These are phyloP conservation scores for Aspergillus spinulosporus DNA, from an alignment of 2,329 filamentous ascomycete species.

Conservation along the genomic window DNA sequence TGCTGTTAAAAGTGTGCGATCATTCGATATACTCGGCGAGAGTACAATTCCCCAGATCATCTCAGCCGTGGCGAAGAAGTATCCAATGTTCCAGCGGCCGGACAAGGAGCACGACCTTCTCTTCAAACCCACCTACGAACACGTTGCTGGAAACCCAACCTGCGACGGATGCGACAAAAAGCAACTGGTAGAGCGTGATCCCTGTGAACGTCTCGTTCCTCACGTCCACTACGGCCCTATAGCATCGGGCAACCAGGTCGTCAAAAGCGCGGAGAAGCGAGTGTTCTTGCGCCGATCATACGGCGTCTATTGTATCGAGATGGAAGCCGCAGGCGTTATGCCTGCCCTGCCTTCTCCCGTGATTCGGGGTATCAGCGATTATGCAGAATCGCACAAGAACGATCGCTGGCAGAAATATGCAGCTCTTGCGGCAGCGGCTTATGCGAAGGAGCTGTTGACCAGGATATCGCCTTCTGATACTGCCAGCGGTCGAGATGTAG, in stretches of 20 bases:
- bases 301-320: slow-evolving; percentile 12
- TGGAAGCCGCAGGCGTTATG: slow-evolving; percentile 19
- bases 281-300: slow-evolving; percentile 1
- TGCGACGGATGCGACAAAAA: slow-evolving; percentile 3
- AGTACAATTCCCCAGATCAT: too few species aligned
- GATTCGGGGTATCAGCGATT: slow-evolving; percentile 21
- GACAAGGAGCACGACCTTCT: too few species aligned
- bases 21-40: too few species aligned
- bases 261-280: slow-evolving; percentile 9
- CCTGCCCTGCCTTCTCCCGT: slow-evolving; percentile 16
- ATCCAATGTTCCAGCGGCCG: too few species aligned
- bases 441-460: not conserved
- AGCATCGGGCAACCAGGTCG: slow-evolving; percentile 14
- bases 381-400: slow-evolving; percentile 17
- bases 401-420: not conserved
- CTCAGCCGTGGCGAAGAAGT: too few species aligned
- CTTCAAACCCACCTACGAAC: not conserved
- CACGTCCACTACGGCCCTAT: slow-evolving; percentile 9
- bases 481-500: too few species aligned
- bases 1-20: too few species aligned
- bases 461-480: too few species aligned
- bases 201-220: not conserved
- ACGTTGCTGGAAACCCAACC: not conserved
- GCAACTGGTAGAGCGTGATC: not conserved
- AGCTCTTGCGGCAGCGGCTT: not conserved